Evolutionary conservation across 257 asterid genomes (phyloP), one percentile per base, ranked within the genome.

Genomic region (Solanum paucissectum): DNA sequence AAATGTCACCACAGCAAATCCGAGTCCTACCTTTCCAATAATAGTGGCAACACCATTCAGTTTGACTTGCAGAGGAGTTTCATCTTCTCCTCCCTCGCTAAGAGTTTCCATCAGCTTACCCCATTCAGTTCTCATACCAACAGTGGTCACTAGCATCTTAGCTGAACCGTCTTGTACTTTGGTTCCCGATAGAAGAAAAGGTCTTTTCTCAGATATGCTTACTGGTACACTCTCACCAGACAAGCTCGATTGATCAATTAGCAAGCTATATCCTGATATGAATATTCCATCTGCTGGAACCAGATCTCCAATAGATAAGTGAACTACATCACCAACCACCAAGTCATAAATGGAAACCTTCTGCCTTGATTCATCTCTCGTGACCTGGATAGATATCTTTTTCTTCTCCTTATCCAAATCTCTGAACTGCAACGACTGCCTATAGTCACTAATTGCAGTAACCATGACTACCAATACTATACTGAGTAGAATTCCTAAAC

Each of bases 81-180:
- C 99, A 27, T 96, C 99, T 90, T 97, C 99, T 87, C 99, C 99
- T 5, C 98, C 97, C 86, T 95, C 98, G 27, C 96, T 94, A 37
- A 97, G 88, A 84, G 98, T 97, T 89, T 96, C 98, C 99, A 96
- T 94, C 91, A 97, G 86, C 91, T 97, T 97, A 77, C 99, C 99
- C 99, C 99, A 96, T 92, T 97, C 99, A 62, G 99, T 96, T 91
- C 98, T 94, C 99, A 97, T 97, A 64, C 99, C 99, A 90, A 97
- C 99, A 40, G 99, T 95, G 40, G 98, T 95, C 84, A 97, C 98
- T 87, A 97, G 90, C 99, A 97, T 97, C 90, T 93, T 97, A 88
- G 91, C 99, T 7, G 96, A 93, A 37, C 99, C 99, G 86, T 96
- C 95, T 89, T 95, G 99, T 86, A 97, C 99, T 91, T 95, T 94